Evolutionary conservation across 2,329 filamentous ascomycete species (phyloP), one percentile per base, ranked within the genome.

Genomic region (Lecanicillium sp.): DNA sequence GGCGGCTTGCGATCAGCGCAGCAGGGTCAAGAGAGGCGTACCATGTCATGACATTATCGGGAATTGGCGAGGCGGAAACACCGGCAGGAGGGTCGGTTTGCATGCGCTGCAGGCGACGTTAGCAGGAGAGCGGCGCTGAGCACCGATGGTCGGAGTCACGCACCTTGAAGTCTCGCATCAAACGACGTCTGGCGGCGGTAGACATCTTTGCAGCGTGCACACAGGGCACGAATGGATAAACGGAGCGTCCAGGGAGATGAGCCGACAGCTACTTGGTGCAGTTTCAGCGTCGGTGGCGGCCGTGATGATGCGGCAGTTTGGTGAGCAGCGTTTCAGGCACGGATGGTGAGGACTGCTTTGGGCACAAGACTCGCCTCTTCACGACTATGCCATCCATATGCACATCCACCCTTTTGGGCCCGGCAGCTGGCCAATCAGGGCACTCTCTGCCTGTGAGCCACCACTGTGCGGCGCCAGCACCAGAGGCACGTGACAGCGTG

Each of bases 91-190:
- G 92, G 58, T 98, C 92, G 33, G 90, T 97, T 69, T 98, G 92
- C 90, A 98, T 98, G 65, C 92, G 88, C 89, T 95, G 58, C 39
- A 14, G 18, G 25, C 19, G 28, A 18, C 29, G 43, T 55, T 20
- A 50, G 43, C 40, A 30, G 14, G 17, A 2, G 31, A 30, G 42
- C 37, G 45, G 42, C 32, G 11, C 6, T 11, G 7, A 25, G 22
- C 38, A 39, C 36, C 15, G 36, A 27, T 33, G 19, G 31, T 33
- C 33, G 35, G 27, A 37, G 33, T 44, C 49, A 58, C 77, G 44
- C 62, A 94, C 88, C 84, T 97, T 97, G 78, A 97, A 97, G 72
- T 97, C 92, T 62, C 92, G 86, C 92, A 98, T 97, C 63, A 98
- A 73, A 60, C 92, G 87, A 60, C 92, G 86, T 60, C 92, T 84